Evolutionary conservation across 2,329 filamentous ascomycete genomes (phyloP), one percentile per base, ranked within the genome.

Genomic region (Cytospora schulzeri): DNA sequence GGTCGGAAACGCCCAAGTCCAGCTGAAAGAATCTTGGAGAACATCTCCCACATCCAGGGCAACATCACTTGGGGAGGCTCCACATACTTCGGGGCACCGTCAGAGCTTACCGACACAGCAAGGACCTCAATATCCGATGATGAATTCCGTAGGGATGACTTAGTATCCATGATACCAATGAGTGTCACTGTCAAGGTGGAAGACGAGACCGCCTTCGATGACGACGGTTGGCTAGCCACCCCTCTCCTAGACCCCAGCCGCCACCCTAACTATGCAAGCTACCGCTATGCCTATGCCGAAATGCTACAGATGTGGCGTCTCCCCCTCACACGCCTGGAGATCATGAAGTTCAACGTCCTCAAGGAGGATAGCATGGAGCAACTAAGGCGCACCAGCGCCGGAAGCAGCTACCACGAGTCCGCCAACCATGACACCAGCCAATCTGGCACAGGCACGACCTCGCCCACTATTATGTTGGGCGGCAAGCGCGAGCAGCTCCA

Each of bases 301-400:
- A 82, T 90, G 75, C 79, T 91, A 4, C 87, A 88, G 68, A 84
- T 86, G 75, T 90, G 88, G 88, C 79, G 81, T 2, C 82, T 87
- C 63, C 86, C 86, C 0, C 76, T 90, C 5, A 81, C 85, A 35
- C 80, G 87, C 22, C 80, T 90, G 1, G 88, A 91, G 71, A 83
- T 91, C 31, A 81, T 90, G 76, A 90, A 91, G 71, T 90, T 90
- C 71, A 89, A 89, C 67, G 81, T 85, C 4, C 76, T 90, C 48
- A 83, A 83, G 62, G 83, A 84, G 29, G 79, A 82, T 56, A 67
- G 56, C 28, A 53, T 68, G 52, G 69, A 68, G 26, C 52, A 56
- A 17, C 38, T 53, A 12, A 31, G 52, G 51, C 60, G 60, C 17
- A 70, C 67, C 17, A 70, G 68, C 22, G 65, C 59, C 50, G 74